Evolutionary conservation across 176 grass and related monocot species (phyloP).

Genomic region (Triticum dicoccoides): DNA sequence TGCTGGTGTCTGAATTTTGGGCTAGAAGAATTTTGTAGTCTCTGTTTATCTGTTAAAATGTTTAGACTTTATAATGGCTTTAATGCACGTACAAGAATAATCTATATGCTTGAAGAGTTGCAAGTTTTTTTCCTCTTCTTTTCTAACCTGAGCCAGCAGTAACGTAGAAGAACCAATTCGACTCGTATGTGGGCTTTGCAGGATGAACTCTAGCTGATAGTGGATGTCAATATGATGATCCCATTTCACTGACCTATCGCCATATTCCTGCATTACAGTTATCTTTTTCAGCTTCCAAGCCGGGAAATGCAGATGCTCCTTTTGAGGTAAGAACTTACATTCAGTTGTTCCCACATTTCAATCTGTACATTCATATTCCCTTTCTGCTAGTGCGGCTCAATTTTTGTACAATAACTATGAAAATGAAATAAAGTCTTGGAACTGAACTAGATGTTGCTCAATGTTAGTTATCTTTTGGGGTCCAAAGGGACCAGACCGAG

Average conservation of each 20-base stretch:
- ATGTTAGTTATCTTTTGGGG: not conserved
- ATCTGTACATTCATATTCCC: not conserved
- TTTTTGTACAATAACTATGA: not conserved
- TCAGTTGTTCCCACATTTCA: not conserved
- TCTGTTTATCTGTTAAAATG: not conserved
- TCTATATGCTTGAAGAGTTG: not conserved
- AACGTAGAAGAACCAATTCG: not conserved
- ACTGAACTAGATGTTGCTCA: not conserved
- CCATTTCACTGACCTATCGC: slow-evolving; percentile 3
- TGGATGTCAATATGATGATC: slow-evolving; percentile 4
- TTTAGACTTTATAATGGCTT: not conserved
- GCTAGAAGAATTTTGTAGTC: not conserved
- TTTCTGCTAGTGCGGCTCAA: not conserved
- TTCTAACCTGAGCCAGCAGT: not conserved
- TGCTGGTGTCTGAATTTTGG: not conserved
- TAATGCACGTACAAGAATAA: not conserved
- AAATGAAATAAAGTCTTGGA: not conserved
- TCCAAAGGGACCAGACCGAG: no score
- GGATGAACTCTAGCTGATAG: not conserved
- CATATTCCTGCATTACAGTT: slow-evolving; percentile 44
- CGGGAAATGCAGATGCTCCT: slow-evolving; percentile 59
- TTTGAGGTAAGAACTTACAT: slow-evolving; percentile 59
- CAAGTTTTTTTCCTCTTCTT: no score
- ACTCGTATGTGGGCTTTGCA: not conserved
- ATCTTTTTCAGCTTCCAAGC: slow-evolving; percentile 75